A percentile compares a stretch with the other conserved stretches of the same genome.
These are phyloP conservation scores for Cyclotella atomus DNA, from an alignment of 108 stramenopile species.

Conservation along the genomic window DNA sequence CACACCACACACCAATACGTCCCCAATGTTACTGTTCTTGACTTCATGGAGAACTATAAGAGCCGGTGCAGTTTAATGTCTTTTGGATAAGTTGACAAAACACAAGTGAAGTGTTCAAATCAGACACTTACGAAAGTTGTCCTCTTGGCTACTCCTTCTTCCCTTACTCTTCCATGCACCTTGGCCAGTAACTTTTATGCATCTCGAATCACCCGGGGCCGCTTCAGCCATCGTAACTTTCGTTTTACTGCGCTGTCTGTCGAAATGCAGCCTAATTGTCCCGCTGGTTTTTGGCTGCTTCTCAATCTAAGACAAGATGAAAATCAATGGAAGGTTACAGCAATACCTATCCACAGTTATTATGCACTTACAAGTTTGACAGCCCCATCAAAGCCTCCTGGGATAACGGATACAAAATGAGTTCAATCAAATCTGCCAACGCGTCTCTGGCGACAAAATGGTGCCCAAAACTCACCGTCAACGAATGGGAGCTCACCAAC, in stretches of 20 bases:
- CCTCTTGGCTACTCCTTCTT: slow-evolving; percentile 73
- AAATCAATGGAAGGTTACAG: neutral
- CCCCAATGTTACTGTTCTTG: slow-evolving; percentile 50
- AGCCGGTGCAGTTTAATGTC: neutral
- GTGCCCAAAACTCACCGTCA: too few relatives aligned
- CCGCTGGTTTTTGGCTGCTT: slow-evolving; percentile 28
- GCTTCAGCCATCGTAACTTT: neutral
- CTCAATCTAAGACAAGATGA: slow-evolving; percentile 17
- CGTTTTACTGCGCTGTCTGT: slow-evolving; percentile 42
- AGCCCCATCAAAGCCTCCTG: slow-evolving; percentile 71
- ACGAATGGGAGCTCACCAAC: slow-evolving; percentile 76
- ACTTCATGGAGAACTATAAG: slow-evolving; percentile 68
- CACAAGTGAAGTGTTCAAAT: neutral
- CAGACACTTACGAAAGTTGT: slow-evolving; percentile 61
- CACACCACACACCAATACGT: slow-evolving; percentile 72
- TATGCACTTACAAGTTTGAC: slow-evolving; percentile 56
- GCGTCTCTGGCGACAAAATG: too few relatives aligned
- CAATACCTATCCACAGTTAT: neutral
- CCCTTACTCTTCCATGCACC: slow-evolving; percentile 82
- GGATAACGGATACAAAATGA: too few relatives aligned
- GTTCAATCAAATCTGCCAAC: too few relatives aligned
- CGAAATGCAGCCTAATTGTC: slow-evolving; percentile 74
- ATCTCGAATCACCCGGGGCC: slow-evolving; percentile 6
- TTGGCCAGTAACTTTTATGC: slow-evolving; percentile 50
- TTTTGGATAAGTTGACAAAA: neutral